Evolutionary conservation across 352 stramenopile species (phyloP), one percentile per base, ranked within the genome.

Genomic region (Halophytophthora polymorphica): DNA sequence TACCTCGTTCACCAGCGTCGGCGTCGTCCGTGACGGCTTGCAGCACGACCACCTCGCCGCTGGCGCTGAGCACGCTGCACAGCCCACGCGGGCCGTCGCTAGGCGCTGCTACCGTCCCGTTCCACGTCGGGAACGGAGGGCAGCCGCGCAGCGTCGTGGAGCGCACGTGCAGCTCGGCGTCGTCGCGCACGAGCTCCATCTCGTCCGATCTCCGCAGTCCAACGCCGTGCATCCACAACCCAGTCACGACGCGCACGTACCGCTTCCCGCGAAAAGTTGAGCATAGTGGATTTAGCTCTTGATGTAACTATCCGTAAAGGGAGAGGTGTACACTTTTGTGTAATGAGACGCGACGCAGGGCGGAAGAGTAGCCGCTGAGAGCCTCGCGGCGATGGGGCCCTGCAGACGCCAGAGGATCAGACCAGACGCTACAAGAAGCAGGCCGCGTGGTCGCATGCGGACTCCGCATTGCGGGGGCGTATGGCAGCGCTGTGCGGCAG

Each of bases 61-160:
- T 71, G 13, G 74, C 73, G 31, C 66, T 54, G n/a, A 86, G 55
- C 19, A 84, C n/a, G 38, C 67, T 90, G 42, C 73, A 74, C 13
- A 69, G 36, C 19, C 49, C 55, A 13, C 37, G 34, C 6, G 35
- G 11, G 18, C 19, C 43, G 11, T 36, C 4, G 0, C 23, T 3
- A 2, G 63, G 53, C 7, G 64, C 41, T 6, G 56, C 55, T 0
- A 86, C 34, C 39, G 74, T 76, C 17, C 76, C 70, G 46, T 90
- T 83, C 76, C 76, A 90, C 36, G 67, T 69, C 7, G 79, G 63
- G 31, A 81, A 84, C 10, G 76, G 74, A n/a, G 54, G 52, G 21
- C 76, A 50, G 3, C 73, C 71, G 7, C 56, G 57, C 19, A 90
- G 57, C 34, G 63, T 67, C 23, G 69, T 43, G 29, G 60, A 64